Conservation (phyloP, 805 yeast genomes). For the Candida ulmi region DNA sequence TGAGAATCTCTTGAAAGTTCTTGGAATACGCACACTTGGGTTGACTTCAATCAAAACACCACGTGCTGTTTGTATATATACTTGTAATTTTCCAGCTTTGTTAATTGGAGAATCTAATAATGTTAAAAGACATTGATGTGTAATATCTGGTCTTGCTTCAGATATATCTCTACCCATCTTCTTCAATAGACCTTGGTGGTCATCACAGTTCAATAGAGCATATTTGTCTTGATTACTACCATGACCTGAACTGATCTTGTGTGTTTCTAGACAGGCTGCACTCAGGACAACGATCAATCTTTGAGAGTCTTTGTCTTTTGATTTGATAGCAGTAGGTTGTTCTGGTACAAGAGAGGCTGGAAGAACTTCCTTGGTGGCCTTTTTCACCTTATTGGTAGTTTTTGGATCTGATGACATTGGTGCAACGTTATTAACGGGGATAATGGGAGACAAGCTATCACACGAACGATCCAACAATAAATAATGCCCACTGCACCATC, state of each 20-base stretch:
- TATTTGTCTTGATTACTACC: conserved; percentile 86
- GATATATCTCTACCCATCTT: conserved; percentile 97
- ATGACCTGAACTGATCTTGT: conserved; percentile 68
- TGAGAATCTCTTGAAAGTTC: conserved; percentile 95
- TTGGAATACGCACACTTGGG: conserved; percentile 94
- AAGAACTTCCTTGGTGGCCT: conserved; percentile 26
- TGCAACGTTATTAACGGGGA: too few relatives aligned
- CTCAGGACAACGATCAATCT: conserved; percentile 91
- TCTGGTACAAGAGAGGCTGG: conserved; percentile 83
- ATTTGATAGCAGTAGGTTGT: conserved; percentile 74
- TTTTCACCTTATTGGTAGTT: neutral
- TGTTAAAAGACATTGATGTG: conserved; percentile 95
- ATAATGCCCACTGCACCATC: too few relatives aligned
- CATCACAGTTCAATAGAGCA: conserved; percentile 93
- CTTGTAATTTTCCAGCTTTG: conserved; percentile 95
- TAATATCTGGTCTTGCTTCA: conserved; percentile 98
- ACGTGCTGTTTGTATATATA: conserved; percentile 90
- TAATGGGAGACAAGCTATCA: too few relatives aligned
- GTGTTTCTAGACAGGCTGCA: conserved; percentile 94
- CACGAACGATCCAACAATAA: too few relatives aligned
- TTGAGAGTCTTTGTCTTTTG: conserved; percentile 81
- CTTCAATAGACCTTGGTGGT: conserved; percentile 91
- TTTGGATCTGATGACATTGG: neutral
- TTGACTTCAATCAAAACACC: conserved; percentile 94
- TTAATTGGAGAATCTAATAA: conserved; percentile 95